A percentile compares a stretch with the other conserved stretches of the same genome.
phyloP scores from a whole-genome alignment of 2,329 filamentous ascomycete genomes.

The Chlorencoelia australis region DNA sequence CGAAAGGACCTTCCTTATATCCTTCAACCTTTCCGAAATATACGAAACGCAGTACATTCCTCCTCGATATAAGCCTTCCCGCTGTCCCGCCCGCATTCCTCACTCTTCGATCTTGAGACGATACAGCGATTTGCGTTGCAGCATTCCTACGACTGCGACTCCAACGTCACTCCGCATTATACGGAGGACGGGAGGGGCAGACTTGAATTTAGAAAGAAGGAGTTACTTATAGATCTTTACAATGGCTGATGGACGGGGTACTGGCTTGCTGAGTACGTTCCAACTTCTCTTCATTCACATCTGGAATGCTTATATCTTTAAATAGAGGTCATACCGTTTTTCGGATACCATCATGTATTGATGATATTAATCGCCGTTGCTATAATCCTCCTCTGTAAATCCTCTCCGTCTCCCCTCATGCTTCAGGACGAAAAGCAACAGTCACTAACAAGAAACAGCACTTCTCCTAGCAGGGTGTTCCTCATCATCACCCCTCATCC shows the following conservation, averaged over 20 bases:
- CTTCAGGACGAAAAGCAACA: too few species aligned
- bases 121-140: too few species aligned
- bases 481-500: conserved; percentile 89
- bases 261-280: conserved; percentile 27
- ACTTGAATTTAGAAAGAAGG: conserved; percentile 8
- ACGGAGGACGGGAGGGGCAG: conserved; percentile 27
- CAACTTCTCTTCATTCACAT: background rate
- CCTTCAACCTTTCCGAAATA: too few species aligned
- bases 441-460: too few species aligned
- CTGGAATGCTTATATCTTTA: conserved; percentile 5
- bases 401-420: background rate
- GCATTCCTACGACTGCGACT: conserved; percentile 26
- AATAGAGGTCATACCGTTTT: conserved; percentile 56
- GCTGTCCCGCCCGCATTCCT: too few species aligned
- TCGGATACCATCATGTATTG: conserved; percentile 75
- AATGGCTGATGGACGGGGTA: conserved; percentile 15
- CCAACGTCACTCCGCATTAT: conserved; percentile 23
- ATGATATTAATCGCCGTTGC: conserved; percentile 94
- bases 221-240: conserved; percentile 11
- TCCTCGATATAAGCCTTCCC: too few species aligned
- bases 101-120: too few species aligned
- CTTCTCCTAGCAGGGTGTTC: conserved; percentile 90
- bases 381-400: conserved; percentile 90
- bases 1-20: too few species aligned
- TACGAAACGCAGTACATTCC: too few species aligned